Evolutionary conservation across 768 basidiomycete genomes (phyloP), one percentile per base, ranked within the genome.

Genomic region (Pleurotus cornucopiae): DNA sequence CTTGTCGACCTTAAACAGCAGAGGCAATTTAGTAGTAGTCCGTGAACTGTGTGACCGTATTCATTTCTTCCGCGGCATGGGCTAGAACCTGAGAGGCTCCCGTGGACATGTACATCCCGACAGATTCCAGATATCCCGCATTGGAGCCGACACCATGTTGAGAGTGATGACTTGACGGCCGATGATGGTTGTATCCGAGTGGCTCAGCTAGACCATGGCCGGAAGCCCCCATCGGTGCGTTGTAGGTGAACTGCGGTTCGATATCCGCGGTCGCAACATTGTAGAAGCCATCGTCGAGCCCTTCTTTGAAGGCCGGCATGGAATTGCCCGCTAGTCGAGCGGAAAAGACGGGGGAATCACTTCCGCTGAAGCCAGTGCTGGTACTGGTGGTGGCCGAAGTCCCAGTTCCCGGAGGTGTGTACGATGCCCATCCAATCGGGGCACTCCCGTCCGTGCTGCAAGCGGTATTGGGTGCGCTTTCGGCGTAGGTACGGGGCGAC

Each of bases 361-460:
- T 34, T 23, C 47, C 23, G n/a, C 51, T 53, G 20, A 73, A 60
- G 9, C 71, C 72, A 20, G 76, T 73, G 20, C 76, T 71, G 4
- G 74, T 73, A 58, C 77, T 79, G 0, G 76, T 73, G 16, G 77
- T 72, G 16, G 76, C 69, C 5, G 83, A 84, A 6, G 75, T 75
- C 1, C 74, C 76, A 5, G 84, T 85, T 1, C 81, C 75, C 1
- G 84, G 84, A 25, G 85, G 85, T 0, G 84, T 85, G 60, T 85
- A 86, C 30, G 78, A 73, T 4, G 81, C 76, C 85, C 85, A 86
- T 14, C 78, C 78, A 55, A 69, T 76, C 12, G 70, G 59, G 0
- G 77, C 76, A 37, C 75, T 73, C 14, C 81, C 78, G 46, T 79
- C 82, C 0, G 75, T 75, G 18, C 69, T 76, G 55, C 76, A 74